phyloP scores from a whole-genome alignment of 495 filamentous ascomycete species.

The Tuber melanosporum region DNA sequence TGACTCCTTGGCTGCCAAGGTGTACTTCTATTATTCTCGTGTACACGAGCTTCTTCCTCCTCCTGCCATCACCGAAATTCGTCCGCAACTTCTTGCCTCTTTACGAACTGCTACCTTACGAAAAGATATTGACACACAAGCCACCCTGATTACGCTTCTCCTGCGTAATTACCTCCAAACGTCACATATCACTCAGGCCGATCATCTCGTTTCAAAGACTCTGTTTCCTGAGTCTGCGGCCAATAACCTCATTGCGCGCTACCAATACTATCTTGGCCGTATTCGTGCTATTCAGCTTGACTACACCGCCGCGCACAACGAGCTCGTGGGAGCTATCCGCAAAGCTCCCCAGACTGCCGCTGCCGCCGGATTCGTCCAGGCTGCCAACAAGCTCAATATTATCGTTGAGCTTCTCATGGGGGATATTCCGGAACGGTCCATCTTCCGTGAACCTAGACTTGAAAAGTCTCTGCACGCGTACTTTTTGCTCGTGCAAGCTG shows the following conservation, averaged over 20 bases:
- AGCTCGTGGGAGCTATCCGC: conserved; percentile 81
- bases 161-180: conserved; percentile 94
- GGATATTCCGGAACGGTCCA: conserved; percentile 89
- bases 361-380: conserved; percentile 89
- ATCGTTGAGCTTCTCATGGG: conserved; percentile 98
- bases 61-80: conserved; percentile 72
- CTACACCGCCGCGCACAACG: conserved; percentile 94
- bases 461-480: conserved; percentile 85
- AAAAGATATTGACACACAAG: conserved; percentile 93
- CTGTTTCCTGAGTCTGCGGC: conserved; percentile 86
- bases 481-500: conserved; percentile 84
- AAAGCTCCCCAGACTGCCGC: conserved; percentile 86
- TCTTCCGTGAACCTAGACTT: conserved; percentile 81
- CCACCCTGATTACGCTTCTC: conserved; percentile 85
- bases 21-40: conserved; percentile 95
- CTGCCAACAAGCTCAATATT: conserved; percentile 84
- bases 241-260: conserved; percentile 95
- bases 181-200: conserved; percentile 93
- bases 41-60: conserved; percentile 92
- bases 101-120: conserved; percentile 88
- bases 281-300: conserved; percentile 93
- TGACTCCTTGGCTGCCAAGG: conserved; percentile 85
- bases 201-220: conserved; percentile 89
- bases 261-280: conserved; percentile 90
- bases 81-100: conserved; percentile 76